A percentile compares a stretch with the other conserved stretches of the same genome.
Evolutionary conservation across 2,329 filamentous ascomycete species (phyloP).

Genomic region (Myriangium duriaei): DNA sequence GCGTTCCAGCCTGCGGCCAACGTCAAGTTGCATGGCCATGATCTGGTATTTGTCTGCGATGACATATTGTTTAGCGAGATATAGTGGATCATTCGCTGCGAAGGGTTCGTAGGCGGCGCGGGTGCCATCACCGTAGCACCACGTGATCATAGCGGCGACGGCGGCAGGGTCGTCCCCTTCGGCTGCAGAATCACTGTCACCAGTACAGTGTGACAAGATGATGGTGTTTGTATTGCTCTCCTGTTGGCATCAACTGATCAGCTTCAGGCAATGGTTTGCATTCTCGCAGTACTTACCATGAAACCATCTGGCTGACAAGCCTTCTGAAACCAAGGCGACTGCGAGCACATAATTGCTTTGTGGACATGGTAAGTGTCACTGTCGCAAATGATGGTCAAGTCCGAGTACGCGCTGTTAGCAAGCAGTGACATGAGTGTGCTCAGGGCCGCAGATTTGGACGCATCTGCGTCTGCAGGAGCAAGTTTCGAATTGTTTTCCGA

Average conservation of each 20-base stretch:
- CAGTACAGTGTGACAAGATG: background rate
- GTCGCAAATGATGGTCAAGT: conserved; percentile 16
- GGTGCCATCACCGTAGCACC: conserved; percentile 5
- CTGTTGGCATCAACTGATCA: too few relatives aligned
- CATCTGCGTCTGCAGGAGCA: too few relatives aligned
- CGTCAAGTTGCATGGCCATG: too few relatives aligned
- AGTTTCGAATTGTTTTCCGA: too few relatives aligned
- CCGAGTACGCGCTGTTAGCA: conserved; percentile 12
- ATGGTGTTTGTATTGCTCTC: conserved; percentile 2
- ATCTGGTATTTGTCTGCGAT: conserved; percentile 4
- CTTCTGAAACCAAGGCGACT: conserved; percentile 16
- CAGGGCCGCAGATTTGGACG: too few relatives aligned
- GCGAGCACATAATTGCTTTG: conserved; percentile 16
- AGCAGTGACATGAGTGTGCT: background rate
- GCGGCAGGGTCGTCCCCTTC: too few relatives aligned
- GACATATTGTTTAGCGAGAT: conserved; percentile 6
- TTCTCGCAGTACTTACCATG: conserved; percentile 13
- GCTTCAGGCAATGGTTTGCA: too few relatives aligned
- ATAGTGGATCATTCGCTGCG: background rate
- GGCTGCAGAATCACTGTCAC: conserved; percentile 4
- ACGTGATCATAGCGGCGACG: conserved; percentile 8
- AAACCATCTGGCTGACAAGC: conserved; percentile 13
- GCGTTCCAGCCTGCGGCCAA: too few relatives aligned
- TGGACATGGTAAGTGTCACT: conserved; percentile 15
- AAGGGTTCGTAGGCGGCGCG: background rate